A percentile compares a stretch with the other conserved stretches of the same genome.
Conservation (phyloP, 2,329 filamentous ascomycete genomes). For the Westerdykella ornata region DNA sequence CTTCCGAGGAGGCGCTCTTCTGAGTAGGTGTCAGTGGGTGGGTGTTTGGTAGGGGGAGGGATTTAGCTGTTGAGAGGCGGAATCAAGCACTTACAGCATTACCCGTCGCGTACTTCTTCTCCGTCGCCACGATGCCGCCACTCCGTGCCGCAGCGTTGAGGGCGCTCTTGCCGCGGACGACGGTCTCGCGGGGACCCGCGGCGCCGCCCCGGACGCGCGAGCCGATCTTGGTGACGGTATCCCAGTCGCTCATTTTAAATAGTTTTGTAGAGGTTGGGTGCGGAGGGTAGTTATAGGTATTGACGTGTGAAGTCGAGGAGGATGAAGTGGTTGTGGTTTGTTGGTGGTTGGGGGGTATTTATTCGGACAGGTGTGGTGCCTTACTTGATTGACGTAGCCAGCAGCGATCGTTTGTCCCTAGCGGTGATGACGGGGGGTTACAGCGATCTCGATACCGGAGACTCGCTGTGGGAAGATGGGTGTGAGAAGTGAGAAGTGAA, state of each 20-base stretch:
- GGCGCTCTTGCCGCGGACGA: conserved; percentile 74
- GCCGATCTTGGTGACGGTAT: conserved; percentile 85
- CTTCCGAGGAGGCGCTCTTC: conserved; percentile 54
- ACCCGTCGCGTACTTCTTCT: conserved; percentile 81
- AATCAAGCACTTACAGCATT: conserved; percentile 63
- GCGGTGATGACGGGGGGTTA: too few species aligned
- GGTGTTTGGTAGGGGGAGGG: conserved; percentile 1
- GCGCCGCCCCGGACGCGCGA: conserved; percentile 69
- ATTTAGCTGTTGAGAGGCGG: background rate
- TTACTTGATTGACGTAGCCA: background rate
- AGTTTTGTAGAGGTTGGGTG: conserved; percentile 5
- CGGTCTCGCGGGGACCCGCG: conserved; percentile 67
- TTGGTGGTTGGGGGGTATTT: background rate
- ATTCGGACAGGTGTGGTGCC: background rate
- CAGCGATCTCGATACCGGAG: too few species aligned
- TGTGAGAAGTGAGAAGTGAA: background rate
- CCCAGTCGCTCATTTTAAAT: conserved; percentile 66
- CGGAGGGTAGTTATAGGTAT: background rate
- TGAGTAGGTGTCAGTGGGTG: conserved; percentile 6
- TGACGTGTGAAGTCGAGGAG: too few species aligned
- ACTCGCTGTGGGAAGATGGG: background rate
- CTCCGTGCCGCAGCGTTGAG: conserved; percentile 84
- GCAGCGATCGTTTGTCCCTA: background rate
- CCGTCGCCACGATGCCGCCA: conserved; percentile 70
- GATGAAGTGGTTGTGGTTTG: background rate